Base-by-base conservation (phyloP, 1,139 yeast species). In the Geotrichum bryndzae region DNA sequence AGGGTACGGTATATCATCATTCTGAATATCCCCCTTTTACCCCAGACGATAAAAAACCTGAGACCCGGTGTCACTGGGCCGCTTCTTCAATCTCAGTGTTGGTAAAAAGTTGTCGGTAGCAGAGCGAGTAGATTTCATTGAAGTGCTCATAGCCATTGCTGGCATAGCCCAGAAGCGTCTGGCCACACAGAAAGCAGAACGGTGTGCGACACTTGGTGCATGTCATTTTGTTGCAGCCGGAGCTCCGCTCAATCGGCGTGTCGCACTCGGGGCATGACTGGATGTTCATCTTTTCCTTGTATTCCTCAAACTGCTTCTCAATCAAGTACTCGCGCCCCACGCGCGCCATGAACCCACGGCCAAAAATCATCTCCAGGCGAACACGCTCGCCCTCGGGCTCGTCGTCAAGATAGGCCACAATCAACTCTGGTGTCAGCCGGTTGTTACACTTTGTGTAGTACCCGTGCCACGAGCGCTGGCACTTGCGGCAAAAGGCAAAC, bases 401-500 rank as follows among this genome's bases (percentile, higher is more conserved):
- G 62, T 72, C 61, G 73, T 70, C 80, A 74, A 84, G 62, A 58
- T 78, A 73, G 15, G 66, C 65, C 58, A 79, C 79, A 15, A 86
- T 67, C 1, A 77, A 78, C 2, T 76, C 81, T 1, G 66, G 64
- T 0, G 87, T 81, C 3, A 86, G 79, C 0, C 69, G 72, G 27
- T 73, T 72, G 18, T 78, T 77, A 68, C 88, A 84, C 31, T 72
- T 68, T 60, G 81, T 80, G 61, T 76, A 79, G 23, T 80, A 74
- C 1, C 89, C 88, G 72, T 86, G 92, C 86, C 88, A 86, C 1
- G 88, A 83, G 65, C 82, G 84, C 15, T 78, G 73, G 70, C 91
- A 86, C 46, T 78, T 79, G 64, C 78, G 77, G 69, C 91, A 86
- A 68, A 84, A 86, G 1, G 88, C 86, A 68, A 81, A 78, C 15